Evolutionary conservation across 805 yeast genomes (phyloP).

Genomic region (Saccharomycopsis fodiens): DNA sequence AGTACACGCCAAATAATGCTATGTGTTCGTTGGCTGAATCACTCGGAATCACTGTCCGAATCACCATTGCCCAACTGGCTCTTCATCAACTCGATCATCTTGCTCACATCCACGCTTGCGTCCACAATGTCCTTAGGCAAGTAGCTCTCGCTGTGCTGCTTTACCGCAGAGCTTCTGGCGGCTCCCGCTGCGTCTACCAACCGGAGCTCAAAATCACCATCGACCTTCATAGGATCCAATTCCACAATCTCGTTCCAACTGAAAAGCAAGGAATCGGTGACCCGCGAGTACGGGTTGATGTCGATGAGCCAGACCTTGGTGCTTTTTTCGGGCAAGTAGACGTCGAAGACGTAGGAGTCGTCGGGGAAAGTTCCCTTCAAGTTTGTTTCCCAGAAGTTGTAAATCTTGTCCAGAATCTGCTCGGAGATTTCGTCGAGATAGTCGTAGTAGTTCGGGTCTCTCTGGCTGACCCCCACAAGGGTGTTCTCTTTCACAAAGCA

Average conservation of each 20-base stretch:
- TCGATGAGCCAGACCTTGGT: slow-evolving; percentile 65
- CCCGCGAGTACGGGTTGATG: slow-evolving; percentile 75
- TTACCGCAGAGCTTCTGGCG: slow-evolving; percentile 68
- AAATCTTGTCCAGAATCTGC: slow-evolving; percentile 40
- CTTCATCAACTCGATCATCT: slow-evolving; percentile 61
- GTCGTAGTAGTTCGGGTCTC: slow-evolving; percentile 79
- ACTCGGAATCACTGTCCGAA: slow-evolving; percentile 13
- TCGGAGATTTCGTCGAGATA: slow-evolving; percentile 50
- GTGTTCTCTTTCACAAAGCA: slow-evolving; percentile 62
- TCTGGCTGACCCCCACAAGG: slow-evolving; percentile 70
- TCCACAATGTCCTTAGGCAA: slow-evolving; percentile 90
- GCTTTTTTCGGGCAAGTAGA: slow-evolving; percentile 74
- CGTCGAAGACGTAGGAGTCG: slow-evolving; percentile 61
- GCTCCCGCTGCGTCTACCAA: slow-evolving; percentile 62
- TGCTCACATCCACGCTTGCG: slow-evolving; percentile 61
- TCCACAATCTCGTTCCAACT: slow-evolving; percentile 74
- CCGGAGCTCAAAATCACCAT: slow-evolving; percentile 45
- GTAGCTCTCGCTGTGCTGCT: slow-evolving; percentile 82
- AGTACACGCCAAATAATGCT: too few relatives aligned
- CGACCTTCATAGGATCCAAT: slow-evolving; percentile 21
- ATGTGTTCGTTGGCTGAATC: too few relatives aligned
- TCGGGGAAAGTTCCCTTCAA: slow-evolving; percentile 45
- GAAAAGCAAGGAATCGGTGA: slow-evolving; percentile 70
- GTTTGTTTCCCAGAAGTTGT: slow-evolving; percentile 44
- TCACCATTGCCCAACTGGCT: slow-evolving; percentile 39